A percentile compares a stretch with the other conserved stretches of the same genome.
These are phyloP conservation scores for Dioszegia hungarica DNA, from an alignment of 768 basidiomycete species.

Conservation along the genomic window DNA sequence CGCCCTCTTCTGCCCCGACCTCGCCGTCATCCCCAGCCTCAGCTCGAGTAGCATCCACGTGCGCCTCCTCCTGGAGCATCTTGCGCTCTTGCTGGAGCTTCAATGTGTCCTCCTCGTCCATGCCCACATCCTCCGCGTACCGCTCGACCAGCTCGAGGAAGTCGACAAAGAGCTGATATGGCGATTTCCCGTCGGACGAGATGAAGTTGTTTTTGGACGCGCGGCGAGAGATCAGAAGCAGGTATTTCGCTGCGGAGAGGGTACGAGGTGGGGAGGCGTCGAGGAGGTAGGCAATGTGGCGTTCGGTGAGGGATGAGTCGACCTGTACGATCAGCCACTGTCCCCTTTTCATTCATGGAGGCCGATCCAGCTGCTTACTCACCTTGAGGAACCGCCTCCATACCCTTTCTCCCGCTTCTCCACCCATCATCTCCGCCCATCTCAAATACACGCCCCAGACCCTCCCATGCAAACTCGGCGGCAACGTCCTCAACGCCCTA, in stretches of 20 bases:
- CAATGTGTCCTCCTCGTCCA: slow-evolving; percentile 71
- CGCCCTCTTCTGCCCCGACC: neutral
- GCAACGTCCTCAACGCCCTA: slow-evolving; percentile 84
- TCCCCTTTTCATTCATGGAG: neutral
- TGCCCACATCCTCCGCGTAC: slow-evolving; percentile 84
- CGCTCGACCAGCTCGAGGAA: slow-evolving; percentile 88
- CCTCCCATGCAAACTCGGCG: slow-evolving; percentile 83
- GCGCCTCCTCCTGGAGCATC: slow-evolving; percentile 49
- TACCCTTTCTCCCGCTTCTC: slow-evolving; percentile 55
- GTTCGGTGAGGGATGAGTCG: slow-evolving; percentile 50
- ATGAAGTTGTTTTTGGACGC: slow-evolving; percentile 75
- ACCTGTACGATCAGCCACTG: slow-evolving; percentile 30
- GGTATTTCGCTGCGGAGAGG: slow-evolving; percentile 86
- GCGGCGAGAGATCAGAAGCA: slow-evolving; percentile 75
- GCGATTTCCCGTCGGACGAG: slow-evolving; percentile 88
- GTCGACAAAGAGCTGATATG: slow-evolving; percentile 87
- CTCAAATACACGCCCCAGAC: slow-evolving; percentile 89
- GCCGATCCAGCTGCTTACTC: slow-evolving; percentile 49
- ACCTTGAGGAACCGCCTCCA: slow-evolving; percentile 85
- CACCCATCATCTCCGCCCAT: slow-evolving; percentile 82
- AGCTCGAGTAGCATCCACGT: slow-evolving; percentile 47
- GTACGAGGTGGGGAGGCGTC: slow-evolving; percentile 73
- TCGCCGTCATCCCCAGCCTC: slow-evolving; percentile 17
- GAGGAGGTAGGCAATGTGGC: slow-evolving; percentile 50
- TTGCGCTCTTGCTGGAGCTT: slow-evolving; percentile 53